These are phyloP conservation scores for Trypanosoma congolense DNA, from an alignment of 208 protist species.

Conservation along the genomic window DNA sequence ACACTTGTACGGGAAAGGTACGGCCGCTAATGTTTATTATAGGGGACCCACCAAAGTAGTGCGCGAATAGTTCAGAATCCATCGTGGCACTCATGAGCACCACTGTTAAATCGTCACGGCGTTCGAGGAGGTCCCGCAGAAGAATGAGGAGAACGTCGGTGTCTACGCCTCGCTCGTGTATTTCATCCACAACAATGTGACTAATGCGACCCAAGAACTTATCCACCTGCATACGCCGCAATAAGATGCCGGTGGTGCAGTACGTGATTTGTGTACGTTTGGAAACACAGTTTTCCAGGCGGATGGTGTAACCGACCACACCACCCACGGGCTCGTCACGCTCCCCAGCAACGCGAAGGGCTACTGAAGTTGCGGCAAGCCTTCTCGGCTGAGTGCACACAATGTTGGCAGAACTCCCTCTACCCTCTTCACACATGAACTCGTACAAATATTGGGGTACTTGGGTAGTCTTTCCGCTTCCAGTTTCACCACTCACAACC, in stretches of 20 bases:
- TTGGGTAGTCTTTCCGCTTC: conserved; percentile 98
- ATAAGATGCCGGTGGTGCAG: conserved; percentile 93
- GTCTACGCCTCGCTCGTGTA: conserved; percentile 96
- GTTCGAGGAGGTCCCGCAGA: conserved; percentile 78
- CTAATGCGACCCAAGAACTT: conserved; percentile 83
- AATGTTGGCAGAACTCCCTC: conserved; percentile 86
- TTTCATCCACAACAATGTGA: conserved; percentile 94
- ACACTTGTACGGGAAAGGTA: conserved; percentile 92
- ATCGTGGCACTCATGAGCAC: conserved; percentile 95
- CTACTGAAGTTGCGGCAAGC: conserved; percentile 91
- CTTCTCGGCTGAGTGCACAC: conserved; percentile 93
- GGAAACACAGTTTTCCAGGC: conserved; percentile 88
- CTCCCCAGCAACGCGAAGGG: conserved; percentile 90
- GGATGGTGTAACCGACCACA: conserved; percentile 91
- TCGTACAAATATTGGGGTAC: conserved; percentile 95
- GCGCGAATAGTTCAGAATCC: conserved; percentile 90
- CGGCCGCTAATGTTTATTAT: conserved; percentile 90
- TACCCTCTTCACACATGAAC: conserved; percentile 83
- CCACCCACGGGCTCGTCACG: conserved; percentile 85
- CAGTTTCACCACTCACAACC: conserved; percentile 95
- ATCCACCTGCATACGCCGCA: conserved; percentile 86
- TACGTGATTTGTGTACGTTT: conserved; percentile 87
- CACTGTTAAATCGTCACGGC: conserved; percentile 77
- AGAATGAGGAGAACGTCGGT: conserved; percentile 94
- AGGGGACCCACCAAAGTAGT: conserved; percentile 89